Evolutionary conservation across 208 protist genomes (phyloP).

Genomic region (Acanthamoeba lenticulata): DNA sequence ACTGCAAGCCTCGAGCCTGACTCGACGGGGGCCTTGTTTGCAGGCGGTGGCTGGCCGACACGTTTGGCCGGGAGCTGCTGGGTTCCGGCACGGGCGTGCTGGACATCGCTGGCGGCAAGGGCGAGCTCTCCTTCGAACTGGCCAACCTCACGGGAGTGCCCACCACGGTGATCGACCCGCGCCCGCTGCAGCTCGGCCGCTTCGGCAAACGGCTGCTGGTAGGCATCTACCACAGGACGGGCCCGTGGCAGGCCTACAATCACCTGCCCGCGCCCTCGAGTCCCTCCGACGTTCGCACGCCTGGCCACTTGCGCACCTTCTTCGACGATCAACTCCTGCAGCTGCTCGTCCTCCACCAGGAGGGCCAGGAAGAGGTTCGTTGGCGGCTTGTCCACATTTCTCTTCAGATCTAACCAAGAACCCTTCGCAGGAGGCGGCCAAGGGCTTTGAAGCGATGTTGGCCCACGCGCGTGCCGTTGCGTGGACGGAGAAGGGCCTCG

Average conservation of each 20-base stretch:
- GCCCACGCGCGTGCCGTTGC: background rate
- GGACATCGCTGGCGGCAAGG: conserved; percentile 42
- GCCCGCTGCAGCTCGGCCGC: background rate
- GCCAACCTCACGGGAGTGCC: conserved; percentile 1
- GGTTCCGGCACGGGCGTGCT: background rate
- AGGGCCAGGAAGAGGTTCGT: background rate
- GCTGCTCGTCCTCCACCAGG: background rate
- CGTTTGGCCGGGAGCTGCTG: background rate
- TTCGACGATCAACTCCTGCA: background rate
- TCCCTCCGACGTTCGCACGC: background rate
- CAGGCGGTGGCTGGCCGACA: conserved; percentile 24
- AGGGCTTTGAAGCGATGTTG: background rate
- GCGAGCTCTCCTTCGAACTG: conserved; percentile 41
- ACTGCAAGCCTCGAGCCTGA: background rate
- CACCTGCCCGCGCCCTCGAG: background rate
- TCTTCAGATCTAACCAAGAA: background rate
- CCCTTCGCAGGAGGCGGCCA: background rate
- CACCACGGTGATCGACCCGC: conserved; percentile 16
- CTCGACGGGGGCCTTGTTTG: background rate
- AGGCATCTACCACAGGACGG: conserved; percentile 15
- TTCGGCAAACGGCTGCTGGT: background rate
- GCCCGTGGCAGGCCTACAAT: background rate
- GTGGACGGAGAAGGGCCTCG: conserved; percentile 39
- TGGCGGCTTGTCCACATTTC: background rate
- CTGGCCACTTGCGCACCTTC: conserved; percentile 1